Evolutionary conservation across 2,329 filamentous ascomycete species (phyloP).

Genomic region (Penicillium paneum): DNA sequence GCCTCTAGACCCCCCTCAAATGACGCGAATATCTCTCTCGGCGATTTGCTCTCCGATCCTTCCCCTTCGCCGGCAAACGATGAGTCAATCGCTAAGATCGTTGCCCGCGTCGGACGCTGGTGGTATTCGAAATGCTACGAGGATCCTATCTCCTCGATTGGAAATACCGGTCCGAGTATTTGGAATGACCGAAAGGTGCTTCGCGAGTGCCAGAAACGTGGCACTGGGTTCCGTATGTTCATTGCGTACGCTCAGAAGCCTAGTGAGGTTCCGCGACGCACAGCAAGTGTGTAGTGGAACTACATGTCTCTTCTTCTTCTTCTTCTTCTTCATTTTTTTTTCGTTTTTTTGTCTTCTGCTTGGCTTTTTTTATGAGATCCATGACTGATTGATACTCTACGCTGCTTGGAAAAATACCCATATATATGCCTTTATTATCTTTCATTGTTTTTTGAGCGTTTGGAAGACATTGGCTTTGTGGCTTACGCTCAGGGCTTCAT

Average conservation of each 20-base stretch:
- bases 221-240: conserved; percentile 83
- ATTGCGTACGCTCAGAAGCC: conserved; percentile 90
- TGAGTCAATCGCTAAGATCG: conserved; percentile 86
- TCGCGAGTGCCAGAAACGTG: conserved; percentile 78
- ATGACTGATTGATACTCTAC: conserved; percentile 10
- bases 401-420: conserved; percentile 11
- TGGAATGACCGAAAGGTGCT: conserved; percentile 75
- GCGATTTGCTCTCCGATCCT: conserved; percentile 70
- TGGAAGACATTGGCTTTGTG: neutral
- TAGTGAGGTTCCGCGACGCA: conserved; percentile 42
- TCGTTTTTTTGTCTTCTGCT: conserved; percentile 8
- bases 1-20: conserved; percentile 34
- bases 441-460: conserved; percentile 5
- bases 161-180: conserved; percentile 60
- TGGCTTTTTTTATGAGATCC: conserved; percentile 13
- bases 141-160: conserved; percentile 52
- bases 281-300: conserved; percentile 42
- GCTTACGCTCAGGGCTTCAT: conserved; percentile 4
- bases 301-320: neutral
- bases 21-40: conserved; percentile 49
- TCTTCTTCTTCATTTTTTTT: neutral
- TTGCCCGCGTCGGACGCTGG: conserved; percentile 87
- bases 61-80: conserved; percentile 69
- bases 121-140: conserved; percentile 97
- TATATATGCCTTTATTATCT: conserved; percentile 5